A percentile compares a stretch with the other conserved stretches of the same genome.
Evolutionary conservation across 306 rosid genomes (phyloP).

Genomic region (Cucurbita moschata): DNA sequence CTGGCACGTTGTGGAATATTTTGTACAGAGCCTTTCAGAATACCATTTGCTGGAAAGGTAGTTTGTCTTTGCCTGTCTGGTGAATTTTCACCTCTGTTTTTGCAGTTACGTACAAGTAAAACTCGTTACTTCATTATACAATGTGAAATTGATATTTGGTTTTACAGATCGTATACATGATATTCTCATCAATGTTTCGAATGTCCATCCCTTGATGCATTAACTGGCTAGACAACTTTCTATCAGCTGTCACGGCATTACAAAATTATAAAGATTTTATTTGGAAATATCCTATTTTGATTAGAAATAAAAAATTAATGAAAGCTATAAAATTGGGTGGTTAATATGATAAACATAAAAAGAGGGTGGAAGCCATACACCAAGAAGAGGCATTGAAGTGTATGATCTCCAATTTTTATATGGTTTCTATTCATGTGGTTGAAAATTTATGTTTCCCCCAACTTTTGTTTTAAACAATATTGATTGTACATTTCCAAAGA

Average conservation of each 20-base stretch:
- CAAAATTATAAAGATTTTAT: background rate
- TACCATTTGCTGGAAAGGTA: slow-evolving; percentile 99
- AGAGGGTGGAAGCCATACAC: background rate
- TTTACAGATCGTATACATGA: background rate
- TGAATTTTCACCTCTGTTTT: slow-evolving; percentile 2
- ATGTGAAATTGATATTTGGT: background rate
- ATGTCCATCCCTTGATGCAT: background rate
- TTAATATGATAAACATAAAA: background rate
- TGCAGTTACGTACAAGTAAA: background rate
- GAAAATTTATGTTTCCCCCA: background rate
- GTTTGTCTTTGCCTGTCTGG: slow-evolving; percentile 4
- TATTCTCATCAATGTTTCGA: background rate
- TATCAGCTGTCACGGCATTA: background rate
- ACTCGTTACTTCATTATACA: background rate
- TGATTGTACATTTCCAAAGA: background rate
- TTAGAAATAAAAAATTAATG: background rate
- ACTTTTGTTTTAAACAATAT: background rate
- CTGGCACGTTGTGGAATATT: slow-evolving; percentile 85
- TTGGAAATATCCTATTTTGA: background rate
- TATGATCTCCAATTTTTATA: background rate
- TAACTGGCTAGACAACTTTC: background rate
- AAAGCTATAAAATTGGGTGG: background rate
- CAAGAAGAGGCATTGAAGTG: background rate
- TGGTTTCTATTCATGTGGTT: background rate
- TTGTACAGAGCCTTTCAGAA: slow-evolving; percentile 97